Evolutionary conservation across 192 early-diverging fungal species (phyloP).

Genomic region (Glomus cerebriforme): DNA sequence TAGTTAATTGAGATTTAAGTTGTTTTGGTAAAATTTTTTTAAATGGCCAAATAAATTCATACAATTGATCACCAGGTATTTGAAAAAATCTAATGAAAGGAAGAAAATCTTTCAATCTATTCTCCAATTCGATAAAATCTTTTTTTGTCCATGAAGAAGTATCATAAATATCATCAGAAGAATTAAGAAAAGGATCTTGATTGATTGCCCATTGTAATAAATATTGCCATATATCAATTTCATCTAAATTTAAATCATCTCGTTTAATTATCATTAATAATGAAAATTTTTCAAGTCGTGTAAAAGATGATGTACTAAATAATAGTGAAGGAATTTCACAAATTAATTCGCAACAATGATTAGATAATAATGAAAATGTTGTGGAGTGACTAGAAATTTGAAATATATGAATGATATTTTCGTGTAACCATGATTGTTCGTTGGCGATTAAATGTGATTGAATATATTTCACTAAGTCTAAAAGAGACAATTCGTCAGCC

Average conservation of each 20-base stretch:
- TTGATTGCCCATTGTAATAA: not conserved
- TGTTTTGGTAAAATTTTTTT: not conserved
- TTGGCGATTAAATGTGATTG: not conserved
- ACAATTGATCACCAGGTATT: not conserved
- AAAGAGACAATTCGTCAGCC: not conserved
- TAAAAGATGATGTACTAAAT: not conserved
- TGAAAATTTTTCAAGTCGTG: not conserved
- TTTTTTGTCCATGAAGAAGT: not conserved
- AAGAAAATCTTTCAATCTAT: not conserved
- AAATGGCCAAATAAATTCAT: not conserved
- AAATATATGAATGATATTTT: not conserved
- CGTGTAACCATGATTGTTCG: not conserved
- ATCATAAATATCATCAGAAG: not conserved
- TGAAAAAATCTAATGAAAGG: not conserved
- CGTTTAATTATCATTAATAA: not conserved
- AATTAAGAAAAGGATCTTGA: not conserved
- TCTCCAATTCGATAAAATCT: not conserved
- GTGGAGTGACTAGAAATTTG: not conserved
- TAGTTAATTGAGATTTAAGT: not conserved
- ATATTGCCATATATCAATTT: conserved; percentile 3
- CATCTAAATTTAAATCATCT: not conserved
- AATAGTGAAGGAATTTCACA: not conserved
- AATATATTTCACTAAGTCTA: not conserved
- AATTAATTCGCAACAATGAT: not conserved
- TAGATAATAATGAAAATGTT: not conserved